A percentile compares a stretch with the other conserved stretches of the same genome.
These are phyloP conservation scores for Termitomyces sp. DNA, from an alignment of 768 basidiomycete species.

Conservation along the genomic window DNA sequence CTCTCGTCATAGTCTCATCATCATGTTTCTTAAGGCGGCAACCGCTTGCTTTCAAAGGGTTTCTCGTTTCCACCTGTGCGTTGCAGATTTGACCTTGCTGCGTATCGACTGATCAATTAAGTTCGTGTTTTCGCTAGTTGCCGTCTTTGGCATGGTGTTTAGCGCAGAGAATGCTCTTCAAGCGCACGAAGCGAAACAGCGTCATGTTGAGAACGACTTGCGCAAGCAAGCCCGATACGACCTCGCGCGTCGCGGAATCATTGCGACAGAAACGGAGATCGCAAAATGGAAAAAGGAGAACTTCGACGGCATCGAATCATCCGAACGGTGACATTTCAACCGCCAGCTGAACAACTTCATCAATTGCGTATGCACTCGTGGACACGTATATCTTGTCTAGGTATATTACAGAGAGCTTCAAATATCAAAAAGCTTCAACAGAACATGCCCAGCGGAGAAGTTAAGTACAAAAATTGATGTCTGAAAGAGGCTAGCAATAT, in stretches of 20 bases:
- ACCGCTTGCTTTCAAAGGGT: conserved; percentile 76
- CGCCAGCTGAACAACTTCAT: neutral
- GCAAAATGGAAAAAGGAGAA: conserved; percentile 62
- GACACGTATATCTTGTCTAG: neutral
- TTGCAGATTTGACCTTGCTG: conserved; percentile 5
- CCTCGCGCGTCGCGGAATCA: conserved; percentile 65
- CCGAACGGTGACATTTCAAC: neutral
- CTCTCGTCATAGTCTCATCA: neutral
- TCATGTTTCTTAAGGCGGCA: conserved; percentile 47
- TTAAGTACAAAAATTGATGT: neutral
- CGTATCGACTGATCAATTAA: neutral
- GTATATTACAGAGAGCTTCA: neutral
- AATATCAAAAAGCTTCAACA: neutral
- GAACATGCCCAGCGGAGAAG: neutral
- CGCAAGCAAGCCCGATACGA: conserved; percentile 72
- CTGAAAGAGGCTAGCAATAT: neutral
- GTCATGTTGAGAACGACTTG: conserved; percentile 61
- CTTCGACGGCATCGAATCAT: conserved; percentile 3
- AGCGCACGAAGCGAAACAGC: conserved; percentile 59
- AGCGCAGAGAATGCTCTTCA: conserved; percentile 74
- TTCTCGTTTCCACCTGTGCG: conserved; percentile 68
- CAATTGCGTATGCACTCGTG: neutral
- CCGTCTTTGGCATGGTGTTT: conserved; percentile 66
- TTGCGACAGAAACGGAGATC: conserved; percentile 82
- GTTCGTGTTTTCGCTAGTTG: conserved; percentile 27